These are phyloP conservation scores for Globisporangium radiosum DNA, from an alignment of 352 stramenopile species.

Conservation along the genomic window DNA sequence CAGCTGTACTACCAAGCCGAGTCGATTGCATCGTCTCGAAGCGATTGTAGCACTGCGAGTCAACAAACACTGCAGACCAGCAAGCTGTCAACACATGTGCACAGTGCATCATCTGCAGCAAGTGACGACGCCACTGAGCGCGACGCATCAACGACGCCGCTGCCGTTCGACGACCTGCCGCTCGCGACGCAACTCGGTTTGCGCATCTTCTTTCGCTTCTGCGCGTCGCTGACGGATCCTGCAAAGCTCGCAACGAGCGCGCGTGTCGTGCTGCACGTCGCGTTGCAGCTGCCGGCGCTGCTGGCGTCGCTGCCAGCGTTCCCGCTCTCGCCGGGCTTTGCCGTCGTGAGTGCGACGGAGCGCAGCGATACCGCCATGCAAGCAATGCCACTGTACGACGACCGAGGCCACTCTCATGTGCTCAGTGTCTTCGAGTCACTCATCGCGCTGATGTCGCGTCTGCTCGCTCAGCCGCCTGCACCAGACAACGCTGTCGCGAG, in stretches of 20 bases:
- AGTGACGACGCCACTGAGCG: background rate
- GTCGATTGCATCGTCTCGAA: no score
- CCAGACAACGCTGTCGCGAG: background rate
- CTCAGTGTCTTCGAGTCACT: constrained; percentile 55
- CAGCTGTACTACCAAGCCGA: constrained; percentile 13
- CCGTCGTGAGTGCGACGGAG: background rate
- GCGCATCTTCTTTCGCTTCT: constrained; percentile 65
- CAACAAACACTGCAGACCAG: background rate
- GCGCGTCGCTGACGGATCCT: constrained; percentile 37
- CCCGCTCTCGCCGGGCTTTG: constrained; percentile 44
- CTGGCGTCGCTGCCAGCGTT: constrained; percentile 46
- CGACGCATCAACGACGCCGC: constrained; percentile 9
- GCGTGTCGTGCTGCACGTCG: constrained; percentile 40
- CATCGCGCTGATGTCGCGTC: constrained; percentile 30
- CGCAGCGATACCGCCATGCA: no score
- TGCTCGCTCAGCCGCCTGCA: constrained; percentile 19
- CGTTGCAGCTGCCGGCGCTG: constrained; percentile 47
- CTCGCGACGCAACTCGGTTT: constrained; percentile 45
- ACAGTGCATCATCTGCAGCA: no score
- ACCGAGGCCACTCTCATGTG: background rate
- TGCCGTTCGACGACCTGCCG: constrained; percentile 33
- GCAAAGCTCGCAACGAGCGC: constrained; percentile 16
- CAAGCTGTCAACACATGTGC: background rate
- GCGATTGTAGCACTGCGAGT: no score
- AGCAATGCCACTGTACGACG: background rate